phyloP scores from a whole-genome alignment of 257 asterid species.

The Galeopsis tetrahit region DNA sequence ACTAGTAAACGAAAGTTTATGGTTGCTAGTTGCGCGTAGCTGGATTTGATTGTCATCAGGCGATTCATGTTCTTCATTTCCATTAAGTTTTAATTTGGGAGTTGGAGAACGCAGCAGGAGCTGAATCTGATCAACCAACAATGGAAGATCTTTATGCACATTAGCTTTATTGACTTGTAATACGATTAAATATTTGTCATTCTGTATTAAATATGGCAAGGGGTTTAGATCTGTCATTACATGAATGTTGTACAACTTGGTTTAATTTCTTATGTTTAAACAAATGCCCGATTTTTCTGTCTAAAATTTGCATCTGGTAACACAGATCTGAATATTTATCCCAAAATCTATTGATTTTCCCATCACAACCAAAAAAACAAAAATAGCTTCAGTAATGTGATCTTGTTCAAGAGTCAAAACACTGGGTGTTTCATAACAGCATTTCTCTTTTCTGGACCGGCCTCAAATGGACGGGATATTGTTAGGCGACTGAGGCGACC shows the following conservation, averaged over 20 bases:
- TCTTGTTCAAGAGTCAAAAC: no score
- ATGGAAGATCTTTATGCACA: slow-evolving; percentile 28
- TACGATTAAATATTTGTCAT: background rate
- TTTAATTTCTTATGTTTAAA: background rate
- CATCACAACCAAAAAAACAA: slow-evolving; percentile 16
- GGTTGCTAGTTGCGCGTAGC: slow-evolving; percentile 62
- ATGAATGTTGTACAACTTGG: background rate
- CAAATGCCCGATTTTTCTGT: background rate
- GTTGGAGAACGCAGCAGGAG: slow-evolving; percentile 5
- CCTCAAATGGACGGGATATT: slow-evolving; percentile 51
- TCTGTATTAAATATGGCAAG: background rate
- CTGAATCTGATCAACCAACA: slow-evolving; percentile 17
- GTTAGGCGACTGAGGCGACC: slow-evolving; percentile 76
- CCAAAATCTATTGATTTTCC: slow-evolving; percentile 17
- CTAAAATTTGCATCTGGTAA: background rate
- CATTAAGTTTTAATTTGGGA: slow-evolving; percentile 1
- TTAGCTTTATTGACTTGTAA: slow-evolving; percentile 27
- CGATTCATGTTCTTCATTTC: background rate
- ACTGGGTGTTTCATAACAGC: background rate
- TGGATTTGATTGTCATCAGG: background rate
- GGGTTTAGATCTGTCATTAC: background rate
- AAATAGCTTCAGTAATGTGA: background rate
- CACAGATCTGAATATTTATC: background rate
- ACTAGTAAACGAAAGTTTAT: slow-evolving; percentile 60
- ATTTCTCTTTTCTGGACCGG: background rate